Evolutionary conservation across 1,284 basidiomycete genomes (phyloP).

Genomic region (Cryptococcus sp.): DNA sequence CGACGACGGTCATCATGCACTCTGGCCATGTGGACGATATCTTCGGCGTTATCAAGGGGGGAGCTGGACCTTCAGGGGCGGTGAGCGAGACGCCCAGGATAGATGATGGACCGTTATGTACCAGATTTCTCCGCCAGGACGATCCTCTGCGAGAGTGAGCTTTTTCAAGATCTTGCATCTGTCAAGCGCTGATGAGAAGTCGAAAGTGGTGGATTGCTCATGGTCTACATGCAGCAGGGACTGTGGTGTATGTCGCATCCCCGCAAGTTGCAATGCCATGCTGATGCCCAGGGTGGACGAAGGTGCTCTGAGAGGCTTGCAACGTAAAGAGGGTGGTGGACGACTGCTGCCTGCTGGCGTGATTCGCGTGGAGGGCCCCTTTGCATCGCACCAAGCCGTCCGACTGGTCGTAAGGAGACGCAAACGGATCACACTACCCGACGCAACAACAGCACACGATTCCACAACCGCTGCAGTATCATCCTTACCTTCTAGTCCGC

Average conservation of each 20-base stretch:
- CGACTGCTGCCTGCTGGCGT: slow-evolving; percentile 87
- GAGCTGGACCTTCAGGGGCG: slow-evolving; percentile 31
- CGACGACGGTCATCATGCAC: slow-evolving; percentile 86
- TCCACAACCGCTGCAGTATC: slow-evolving; percentile 3
- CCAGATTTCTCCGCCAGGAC: slow-evolving; percentile 72
- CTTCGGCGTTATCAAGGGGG: slow-evolving; percentile 66
- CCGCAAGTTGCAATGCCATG: neutral
- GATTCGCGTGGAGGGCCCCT: slow-evolving; percentile 74
- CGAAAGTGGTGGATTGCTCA: slow-evolving; percentile 94
- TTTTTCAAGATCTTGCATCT: neutral
- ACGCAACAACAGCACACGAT: slow-evolving; percentile 1
- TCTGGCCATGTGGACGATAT: slow-evolving; percentile 75
- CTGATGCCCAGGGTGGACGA: slow-evolving; percentile 52
- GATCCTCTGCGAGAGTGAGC: slow-evolving; percentile 67
- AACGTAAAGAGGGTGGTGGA: slow-evolving; percentile 78
- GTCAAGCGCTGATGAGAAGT: slow-evolving; percentile 28
- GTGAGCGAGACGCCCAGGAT: slow-evolving; percentile 26
- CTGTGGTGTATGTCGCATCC: slow-evolving; percentile 54
- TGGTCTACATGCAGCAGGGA: slow-evolving; percentile 81
- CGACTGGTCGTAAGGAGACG: slow-evolving; percentile 62
- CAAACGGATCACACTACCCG: slow-evolving; percentile 1
- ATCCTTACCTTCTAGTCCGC: slow-evolving; percentile 10
- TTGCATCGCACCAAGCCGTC: slow-evolving; percentile 92
- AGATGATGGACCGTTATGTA: slow-evolving; percentile 57
- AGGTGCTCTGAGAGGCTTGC: slow-evolving; percentile 81